Percentiles rank a stretch among this genome's conserved stretches.
These are phyloP conservation scores for Phtheirospermum japonicum DNA, from an alignment of 257 asterid genomes.

Conservation along the genomic window DNA sequence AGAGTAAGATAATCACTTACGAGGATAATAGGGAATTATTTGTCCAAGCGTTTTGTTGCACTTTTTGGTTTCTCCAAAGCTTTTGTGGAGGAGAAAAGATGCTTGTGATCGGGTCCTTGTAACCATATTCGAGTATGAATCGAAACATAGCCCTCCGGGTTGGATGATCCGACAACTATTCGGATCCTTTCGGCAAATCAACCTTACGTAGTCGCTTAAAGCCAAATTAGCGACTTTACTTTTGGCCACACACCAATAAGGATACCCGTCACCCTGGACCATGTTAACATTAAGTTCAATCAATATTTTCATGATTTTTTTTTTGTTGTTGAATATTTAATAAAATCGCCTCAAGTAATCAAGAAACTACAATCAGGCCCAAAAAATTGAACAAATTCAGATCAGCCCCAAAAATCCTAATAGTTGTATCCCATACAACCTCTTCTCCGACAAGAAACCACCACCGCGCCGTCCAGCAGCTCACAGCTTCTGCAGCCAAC, in stretches of 20 bases:
- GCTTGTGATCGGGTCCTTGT: conserved; percentile 24
- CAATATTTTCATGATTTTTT: too few species aligned
- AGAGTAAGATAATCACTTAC: background rate
- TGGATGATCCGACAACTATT: conserved; percentile 26
- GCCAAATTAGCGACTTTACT: background rate
- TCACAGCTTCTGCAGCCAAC: too few species aligned
- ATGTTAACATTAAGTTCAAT: too few species aligned
- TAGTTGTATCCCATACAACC: too few species aligned
- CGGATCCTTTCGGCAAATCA: conserved; percentile 17
- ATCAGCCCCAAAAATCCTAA: too few species aligned
- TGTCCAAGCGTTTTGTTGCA: conserved; percentile 17
- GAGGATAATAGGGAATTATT: conserved; percentile 22
- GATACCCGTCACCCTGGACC: background rate
- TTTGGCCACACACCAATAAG: conserved; percentile 26
- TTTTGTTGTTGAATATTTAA: too few species aligned
- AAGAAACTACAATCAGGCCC: too few species aligned
- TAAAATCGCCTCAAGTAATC: too few species aligned
- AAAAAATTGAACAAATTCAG: too few species aligned
- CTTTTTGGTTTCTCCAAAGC: conserved; percentile 17
- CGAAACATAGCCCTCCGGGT: conserved; percentile 23
- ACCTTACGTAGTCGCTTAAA: conserved; percentile 19
- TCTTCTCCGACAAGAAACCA: too few species aligned
- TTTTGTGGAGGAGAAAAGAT: conserved; percentile 24
- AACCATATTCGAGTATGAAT: background rate
- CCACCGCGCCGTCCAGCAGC: too few species aligned